phyloP scores from a whole-genome alignment of 805 yeast species.

The Nakazawaea molendinolei region DNA sequence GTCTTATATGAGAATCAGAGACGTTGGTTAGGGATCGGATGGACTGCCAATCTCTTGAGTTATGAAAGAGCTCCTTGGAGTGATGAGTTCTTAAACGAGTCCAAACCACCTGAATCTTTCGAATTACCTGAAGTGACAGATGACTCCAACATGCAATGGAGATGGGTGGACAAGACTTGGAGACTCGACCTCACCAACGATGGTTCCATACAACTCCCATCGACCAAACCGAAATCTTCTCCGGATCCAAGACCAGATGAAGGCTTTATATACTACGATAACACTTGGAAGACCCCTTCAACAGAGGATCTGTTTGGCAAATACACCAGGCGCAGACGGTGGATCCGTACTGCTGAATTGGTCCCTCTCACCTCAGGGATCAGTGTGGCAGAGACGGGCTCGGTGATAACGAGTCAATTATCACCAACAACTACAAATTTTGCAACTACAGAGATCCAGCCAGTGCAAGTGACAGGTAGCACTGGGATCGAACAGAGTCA shows the following conservation, averaged over 20 bases:
- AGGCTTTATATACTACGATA: constrained; percentile 85
- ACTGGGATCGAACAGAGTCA: not conserved
- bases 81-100: constrained; percentile 87
- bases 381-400: too few relatives aligned
- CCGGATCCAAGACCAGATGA: constrained; percentile 76
- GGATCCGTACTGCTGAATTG: constrained; percentile 93
- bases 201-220: constrained; percentile 70
- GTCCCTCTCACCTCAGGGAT: constrained; percentile 30
- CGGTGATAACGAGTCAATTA: too few relatives aligned
- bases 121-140: constrained; percentile 68
- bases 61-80: constrained; percentile 98
- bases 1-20: constrained; percentile 93
- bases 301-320: constrained; percentile 84
- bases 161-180: constrained; percentile 95
- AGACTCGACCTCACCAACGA: constrained; percentile 82
- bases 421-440: not conserved
- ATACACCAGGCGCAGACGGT: constrained; percentile 89
- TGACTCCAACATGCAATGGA: constrained; percentile 75
- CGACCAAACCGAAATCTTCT: constrained; percentile 49
- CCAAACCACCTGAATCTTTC: constrained; percentile 69
- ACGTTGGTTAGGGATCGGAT: constrained; percentile 96
- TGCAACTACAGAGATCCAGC: constrained; percentile 6
- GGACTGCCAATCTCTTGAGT: constrained; percentile 88
- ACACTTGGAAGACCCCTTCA: constrained; percentile 88
- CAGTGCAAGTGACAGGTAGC: constrained; percentile 7